Evolutionary conservation across 306 rosid species (phyloP).

Genomic region (Ceratonia siliqua): DNA sequence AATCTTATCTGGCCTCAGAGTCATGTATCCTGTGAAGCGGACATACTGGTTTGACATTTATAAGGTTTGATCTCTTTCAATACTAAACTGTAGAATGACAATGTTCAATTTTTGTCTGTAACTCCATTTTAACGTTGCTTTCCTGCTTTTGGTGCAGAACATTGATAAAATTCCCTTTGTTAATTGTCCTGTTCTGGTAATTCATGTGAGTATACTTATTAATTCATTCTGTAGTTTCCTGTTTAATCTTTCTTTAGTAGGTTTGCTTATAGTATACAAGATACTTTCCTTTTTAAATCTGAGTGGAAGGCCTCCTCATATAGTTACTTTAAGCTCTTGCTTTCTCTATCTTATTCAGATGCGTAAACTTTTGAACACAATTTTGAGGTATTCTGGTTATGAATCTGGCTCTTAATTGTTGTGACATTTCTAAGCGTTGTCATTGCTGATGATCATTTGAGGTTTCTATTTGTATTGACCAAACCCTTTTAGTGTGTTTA

Average conservation of each 20-base stretch:
- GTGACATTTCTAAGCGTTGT: constrained; percentile 1
- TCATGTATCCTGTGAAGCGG: constrained; percentile 95
- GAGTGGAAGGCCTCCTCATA: background rate
- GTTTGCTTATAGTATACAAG: background rate
- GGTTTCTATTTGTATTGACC: constrained; percentile 12
- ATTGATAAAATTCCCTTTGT: constrained; percentile 87
- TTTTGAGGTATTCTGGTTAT: constrained; percentile 21
- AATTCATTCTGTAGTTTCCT: background rate
- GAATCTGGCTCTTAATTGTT: background rate
- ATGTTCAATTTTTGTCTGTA: background rate
- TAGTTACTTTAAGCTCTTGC: background rate
- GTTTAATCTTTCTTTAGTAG: background rate
- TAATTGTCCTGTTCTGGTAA: constrained; percentile 82
- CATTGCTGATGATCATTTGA: constrained; percentile 16
- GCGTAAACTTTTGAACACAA: background rate
- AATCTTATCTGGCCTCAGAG: constrained; percentile 90
- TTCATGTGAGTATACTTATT: constrained; percentile 75
- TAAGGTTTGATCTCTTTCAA: constrained; percentile 57
- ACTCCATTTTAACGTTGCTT: constrained; percentile 23
- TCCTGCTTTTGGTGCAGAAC: constrained; percentile 61
- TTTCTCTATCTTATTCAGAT: background rate
- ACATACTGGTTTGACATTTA: constrained; percentile 97
- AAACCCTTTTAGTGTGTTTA: background rate
- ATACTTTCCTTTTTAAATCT: background rate
- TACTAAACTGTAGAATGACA: background rate